Percentiles rank a stretch among this genome's conserved stretches.
These are phyloP conservation scores for Alternaria burnsii DNA, from an alignment of 2,329 filamentous ascomycete genomes.

Conservation along the genomic window DNA sequence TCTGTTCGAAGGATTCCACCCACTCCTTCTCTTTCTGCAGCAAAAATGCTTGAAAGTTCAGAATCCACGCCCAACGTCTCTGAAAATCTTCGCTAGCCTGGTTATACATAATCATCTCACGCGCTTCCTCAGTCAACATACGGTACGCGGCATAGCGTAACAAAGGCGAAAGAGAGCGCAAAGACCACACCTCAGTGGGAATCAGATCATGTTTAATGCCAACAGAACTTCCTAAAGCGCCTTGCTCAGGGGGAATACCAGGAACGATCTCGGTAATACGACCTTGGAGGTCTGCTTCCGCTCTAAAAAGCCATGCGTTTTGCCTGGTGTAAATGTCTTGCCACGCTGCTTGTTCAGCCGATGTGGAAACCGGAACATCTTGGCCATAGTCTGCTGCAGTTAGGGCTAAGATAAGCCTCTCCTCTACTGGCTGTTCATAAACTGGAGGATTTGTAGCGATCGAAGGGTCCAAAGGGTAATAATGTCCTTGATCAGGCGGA, in stretches of 20 bases:
- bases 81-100: slow-evolving; percentile 1
- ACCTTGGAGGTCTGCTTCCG: background rate
- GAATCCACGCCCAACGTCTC: background rate
- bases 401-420: background rate
- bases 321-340: background rate
- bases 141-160: background rate
- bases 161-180: background rate
- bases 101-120: background rate
- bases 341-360: background rate
- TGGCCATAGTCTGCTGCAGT: background rate
- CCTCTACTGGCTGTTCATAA: background rate
- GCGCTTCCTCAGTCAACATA: background rate
- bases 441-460: accelerated
- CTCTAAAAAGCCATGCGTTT: background rate
- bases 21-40: background rate
- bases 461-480: too few relatives aligned
- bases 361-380: background rate
- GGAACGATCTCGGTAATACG: background rate
- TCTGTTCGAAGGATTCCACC: background rate
- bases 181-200: background rate
- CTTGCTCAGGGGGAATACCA: background rate
- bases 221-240: background rate
- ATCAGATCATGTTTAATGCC: background rate
- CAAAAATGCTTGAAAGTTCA: background rate
- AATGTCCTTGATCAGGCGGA: background rate